Base-by-base conservation (phyloP, 2,329 filamentous ascomycete species). In the Colletotrichum caudatum region DNA sequence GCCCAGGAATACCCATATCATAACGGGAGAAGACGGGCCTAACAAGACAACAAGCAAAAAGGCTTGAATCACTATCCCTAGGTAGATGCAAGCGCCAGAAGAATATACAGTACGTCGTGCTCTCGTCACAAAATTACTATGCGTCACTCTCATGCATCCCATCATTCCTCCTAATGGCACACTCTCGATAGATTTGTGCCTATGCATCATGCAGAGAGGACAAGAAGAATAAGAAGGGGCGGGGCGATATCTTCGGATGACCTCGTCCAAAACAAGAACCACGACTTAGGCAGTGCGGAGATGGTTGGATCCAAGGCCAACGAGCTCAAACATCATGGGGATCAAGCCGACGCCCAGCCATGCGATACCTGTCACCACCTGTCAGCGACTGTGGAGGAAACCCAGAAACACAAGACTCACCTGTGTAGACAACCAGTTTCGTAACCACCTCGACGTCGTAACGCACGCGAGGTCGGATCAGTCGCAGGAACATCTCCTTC, bases 371-470 rank as follows among this genome's bases (percentile, higher is more conserved):
- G 74, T 73, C 76, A 73, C 61, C 59, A 65, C 51, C 68, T 57
- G 66, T 72, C 54, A 77, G 72, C 53, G 61, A 62, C 33, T 50
- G 33, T 54, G 48, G 16, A 14, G 33, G 18, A 57, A 65, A 7
- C 11, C 53, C 58, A 64, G 65, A 67, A 59, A 23, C 23, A 23
- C 18, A 41, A 8, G 23, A 72, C 90, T 81, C 83, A 94, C 95
- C 96, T 71, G 92, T 89, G 83, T 99, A 99, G 33, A 99, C 94
- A 76, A 99, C 93, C 72, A 99, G 82, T 83, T 98, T 98, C 6
- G 96, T 98, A 48, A 99, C 93, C 50, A 99, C 95, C 81, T 99
- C 96, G n/a, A 98, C 95, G 82, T 99, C 96, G 78, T 98, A 99
- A 76, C 95, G 88, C 71, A 98, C 95, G 75, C 96, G 90, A 60